Evolutionary conservation across 1,284 basidiomycete species (phyloP), one percentile per base, ranked within the genome.

Genomic region (Rugosomyces carneus): DNA sequence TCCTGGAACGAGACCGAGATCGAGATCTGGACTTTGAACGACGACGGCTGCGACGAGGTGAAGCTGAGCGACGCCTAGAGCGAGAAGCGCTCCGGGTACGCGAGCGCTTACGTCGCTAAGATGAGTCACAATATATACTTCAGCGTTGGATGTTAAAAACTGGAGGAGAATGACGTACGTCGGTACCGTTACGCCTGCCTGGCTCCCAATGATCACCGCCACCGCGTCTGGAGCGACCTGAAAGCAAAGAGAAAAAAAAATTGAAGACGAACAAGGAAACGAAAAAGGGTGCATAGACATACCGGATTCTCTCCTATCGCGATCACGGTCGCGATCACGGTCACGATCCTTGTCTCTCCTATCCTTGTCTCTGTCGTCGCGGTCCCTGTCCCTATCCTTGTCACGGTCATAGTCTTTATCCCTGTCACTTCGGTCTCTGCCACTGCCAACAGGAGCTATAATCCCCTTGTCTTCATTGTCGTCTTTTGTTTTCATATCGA

Each of bases 191-290:
- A 34, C 81, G 76, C 57, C 81, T 73, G 13, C 86, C 84, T 2
- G 84, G 85, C 56, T 89, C 86, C 85, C 86, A 88, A 56, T 88
- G 84, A n/a, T n/a, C n/a, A n/a, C n/a, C n/a, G 62, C 89, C 87
- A 20, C 69, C 67, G 54, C 73, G 67, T 44, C 65, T 67, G 57
- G 62, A 55, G 44, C 69, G 67, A 50, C 64, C 71, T 72, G 36
- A 35, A 18, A 42, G n/a, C n/a, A n/a, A 27, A 41, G 19, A 26
- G 45, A 39, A 46, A 37, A 36, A 34, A 36, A 38, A 5, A 5
- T 26, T 26, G 5, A 26, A 26, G 5, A 26, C 5, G 24, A 10
- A 5, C 5, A 26, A 27, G 2, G 15, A 10, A 21, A 19, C n/a
- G n/a, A 20, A 27, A 43, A 37, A 21, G n/a, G 15, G 19, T 8